Evolutionary conservation across 441 rosid genomes (phyloP).

Genomic region (Theobroma grandiflorum): DNA sequence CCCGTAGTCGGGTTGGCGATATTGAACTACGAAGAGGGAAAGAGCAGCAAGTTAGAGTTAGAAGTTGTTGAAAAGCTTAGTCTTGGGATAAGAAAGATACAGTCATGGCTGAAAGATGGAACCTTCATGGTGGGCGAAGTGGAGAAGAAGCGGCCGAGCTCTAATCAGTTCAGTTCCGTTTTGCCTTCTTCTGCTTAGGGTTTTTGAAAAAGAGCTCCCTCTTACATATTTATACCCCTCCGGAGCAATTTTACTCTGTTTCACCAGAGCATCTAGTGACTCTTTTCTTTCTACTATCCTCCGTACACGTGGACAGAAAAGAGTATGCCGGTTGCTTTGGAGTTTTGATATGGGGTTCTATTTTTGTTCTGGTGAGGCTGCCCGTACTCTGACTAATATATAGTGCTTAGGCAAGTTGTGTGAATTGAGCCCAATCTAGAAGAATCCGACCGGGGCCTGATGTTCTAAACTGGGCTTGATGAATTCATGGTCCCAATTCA

Average conservation of each 20-base stretch:
- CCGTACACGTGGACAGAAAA: not conserved
- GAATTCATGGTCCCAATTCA: not conserved
- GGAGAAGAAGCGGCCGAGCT: not conserved
- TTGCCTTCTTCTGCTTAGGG: slow-evolving; percentile 5
- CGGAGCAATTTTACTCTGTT: not conserved
- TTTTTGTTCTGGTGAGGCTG: not conserved
- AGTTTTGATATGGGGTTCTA: not conserved
- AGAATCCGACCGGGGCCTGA: not conserved
- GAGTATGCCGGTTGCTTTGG: not conserved
- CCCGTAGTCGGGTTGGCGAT: slow-evolving; percentile 78
- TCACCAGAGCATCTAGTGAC: not conserved
- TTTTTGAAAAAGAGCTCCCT: not conserved
- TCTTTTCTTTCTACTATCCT: not conserved
- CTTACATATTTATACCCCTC: not conserved
- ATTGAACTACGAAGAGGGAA: slow-evolving; percentile 50
- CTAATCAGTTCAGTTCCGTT: not conserved
- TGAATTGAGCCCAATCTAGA: not conserved
- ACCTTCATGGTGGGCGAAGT: not conserved
- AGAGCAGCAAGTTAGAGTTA: not conserved
- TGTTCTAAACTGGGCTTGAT: not conserved
- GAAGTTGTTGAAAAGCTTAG: not conserved
- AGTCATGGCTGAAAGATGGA: not conserved
- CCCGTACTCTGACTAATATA: not conserved
- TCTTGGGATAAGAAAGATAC: not conserved
- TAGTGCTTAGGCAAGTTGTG: not conserved